Percentiles rank a stretch among this genome's conserved stretches.
These are phyloP conservation scores for Carnegiea gigantea DNA, from an alignment of 179 eudicot genomes.

Conservation along the genomic window DNA sequence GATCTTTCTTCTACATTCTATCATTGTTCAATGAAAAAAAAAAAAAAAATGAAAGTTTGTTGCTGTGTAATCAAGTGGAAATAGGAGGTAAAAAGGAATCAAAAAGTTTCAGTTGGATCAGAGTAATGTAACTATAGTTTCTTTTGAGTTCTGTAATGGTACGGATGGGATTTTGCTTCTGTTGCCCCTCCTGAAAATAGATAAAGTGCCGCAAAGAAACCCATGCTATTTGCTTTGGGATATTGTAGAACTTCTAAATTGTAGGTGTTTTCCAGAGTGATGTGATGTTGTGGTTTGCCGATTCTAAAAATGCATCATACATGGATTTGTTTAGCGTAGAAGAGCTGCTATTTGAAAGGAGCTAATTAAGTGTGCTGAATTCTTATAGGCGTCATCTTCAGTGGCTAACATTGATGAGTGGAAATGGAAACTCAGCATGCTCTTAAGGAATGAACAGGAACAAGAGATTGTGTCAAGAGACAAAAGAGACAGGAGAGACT, in stretches of 20 bases:
- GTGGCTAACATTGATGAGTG: conserved; percentile 97
- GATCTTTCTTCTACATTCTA: neutral
- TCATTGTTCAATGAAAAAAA: neutral
- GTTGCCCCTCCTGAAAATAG: neutral
- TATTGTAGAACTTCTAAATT: neutral
- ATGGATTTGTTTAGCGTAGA: neutral
- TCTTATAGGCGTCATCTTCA: conserved; percentile 78
- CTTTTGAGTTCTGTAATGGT: neutral
- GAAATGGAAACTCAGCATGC: conserved; percentile 96
- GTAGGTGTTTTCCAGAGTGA: neutral
- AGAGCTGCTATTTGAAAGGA: conserved; percentile 1
- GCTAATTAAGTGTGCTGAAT: conserved; percentile 4
- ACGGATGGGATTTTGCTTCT: neutral
- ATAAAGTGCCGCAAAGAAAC: neutral
- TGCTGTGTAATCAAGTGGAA: neutral
- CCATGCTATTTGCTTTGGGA: neutral
- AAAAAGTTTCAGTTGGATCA: neutral
- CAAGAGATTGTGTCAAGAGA: conserved; percentile 88
- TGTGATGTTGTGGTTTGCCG: neutral
- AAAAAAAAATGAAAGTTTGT: neutral
- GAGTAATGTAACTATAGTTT: neutral
- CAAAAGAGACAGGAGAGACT: conserved; percentile 90
- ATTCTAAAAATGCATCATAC: neutral
- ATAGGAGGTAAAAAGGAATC: neutral
- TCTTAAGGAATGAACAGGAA: conserved; percentile 71